Evolutionary conservation across 2,329 filamentous ascomycete genomes (phyloP).

Genomic region (Hypoxylon sp.): DNA sequence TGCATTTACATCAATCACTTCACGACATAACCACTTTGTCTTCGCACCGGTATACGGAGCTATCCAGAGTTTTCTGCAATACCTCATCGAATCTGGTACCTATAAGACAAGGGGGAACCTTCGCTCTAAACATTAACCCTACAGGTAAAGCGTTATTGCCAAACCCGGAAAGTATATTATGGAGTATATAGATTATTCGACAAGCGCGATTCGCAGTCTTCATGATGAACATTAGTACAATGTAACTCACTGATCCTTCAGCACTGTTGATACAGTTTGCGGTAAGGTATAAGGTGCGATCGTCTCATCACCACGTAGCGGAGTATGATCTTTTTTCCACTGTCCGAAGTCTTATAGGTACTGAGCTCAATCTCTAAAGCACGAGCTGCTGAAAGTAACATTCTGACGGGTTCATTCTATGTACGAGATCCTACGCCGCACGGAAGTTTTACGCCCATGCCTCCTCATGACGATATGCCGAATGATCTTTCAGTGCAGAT

Average conservation of each 20-base stretch:
- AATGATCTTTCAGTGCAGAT: background rate
- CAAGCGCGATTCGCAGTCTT: background rate
- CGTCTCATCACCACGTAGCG: background rate
- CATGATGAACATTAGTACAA: background rate
- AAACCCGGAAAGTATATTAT: background rate
- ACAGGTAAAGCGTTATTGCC: background rate
- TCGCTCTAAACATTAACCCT: background rate
- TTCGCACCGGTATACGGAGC: no score
- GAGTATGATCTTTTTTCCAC: background rate
- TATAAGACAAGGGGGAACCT: background rate
- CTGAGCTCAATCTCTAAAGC: background rate
- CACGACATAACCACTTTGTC: no score
- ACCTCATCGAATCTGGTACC: no score
- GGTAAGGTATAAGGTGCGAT: slow-evolving; percentile 11
- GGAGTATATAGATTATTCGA: background rate
- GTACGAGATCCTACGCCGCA: slow-evolving; percentile 1
- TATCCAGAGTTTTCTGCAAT: no score
- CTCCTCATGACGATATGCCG: background rate
- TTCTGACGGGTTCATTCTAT: background rate
- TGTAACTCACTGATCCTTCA: slow-evolving; percentile 1
- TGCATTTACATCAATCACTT: no score
- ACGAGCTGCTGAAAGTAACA: background rate
- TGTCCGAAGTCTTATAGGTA: background rate
- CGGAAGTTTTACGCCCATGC: background rate
- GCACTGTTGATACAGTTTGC: background rate